phyloP scores from a whole-genome alignment of 164 flowering plant species.

The Cinnamomum chago region DNA sequence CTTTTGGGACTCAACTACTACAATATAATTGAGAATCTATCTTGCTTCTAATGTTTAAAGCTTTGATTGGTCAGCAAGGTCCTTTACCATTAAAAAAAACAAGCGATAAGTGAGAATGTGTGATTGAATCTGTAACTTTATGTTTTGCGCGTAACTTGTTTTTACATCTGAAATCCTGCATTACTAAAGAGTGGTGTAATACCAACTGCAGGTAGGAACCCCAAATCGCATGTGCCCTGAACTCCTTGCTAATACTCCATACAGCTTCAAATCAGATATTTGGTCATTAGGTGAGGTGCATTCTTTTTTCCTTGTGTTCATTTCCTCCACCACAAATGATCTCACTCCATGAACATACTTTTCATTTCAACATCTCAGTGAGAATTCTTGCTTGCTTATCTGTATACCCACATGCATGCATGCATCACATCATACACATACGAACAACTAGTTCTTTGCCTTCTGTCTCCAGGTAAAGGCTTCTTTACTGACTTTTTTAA shows the following conservation, averaged over 20 bases:
- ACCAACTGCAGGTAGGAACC: slow-evolving; percentile 44
- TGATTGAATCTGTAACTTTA: no score
- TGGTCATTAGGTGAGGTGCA: slow-evolving; percentile 56
- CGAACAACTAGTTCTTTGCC: background rate
- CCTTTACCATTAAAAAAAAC: no score
- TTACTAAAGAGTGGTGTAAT: background rate
- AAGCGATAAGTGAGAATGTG: no score
- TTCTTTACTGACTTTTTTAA: background rate
- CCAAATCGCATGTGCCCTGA: slow-evolving; percentile 81
- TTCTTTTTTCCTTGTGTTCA: background rate
- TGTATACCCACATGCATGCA: background rate
- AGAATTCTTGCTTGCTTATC: background rate
- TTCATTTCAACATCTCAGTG: background rate
- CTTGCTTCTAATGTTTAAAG: no score
- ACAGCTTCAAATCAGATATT: slow-evolving; percentile 73
- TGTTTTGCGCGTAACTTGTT: background rate
- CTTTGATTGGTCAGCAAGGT: no score
- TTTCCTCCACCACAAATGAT: background rate
- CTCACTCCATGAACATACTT: background rate
- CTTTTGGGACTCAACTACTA: no score
- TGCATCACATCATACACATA: background rate
- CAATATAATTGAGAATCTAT: no score
- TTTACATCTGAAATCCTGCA: background rate
- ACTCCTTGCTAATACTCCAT: slow-evolving; percentile 65
- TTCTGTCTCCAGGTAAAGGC: background rate